Base-by-base conservation (phyloP, 179 eudicot species). In the Spinacia oleracea region DNA sequence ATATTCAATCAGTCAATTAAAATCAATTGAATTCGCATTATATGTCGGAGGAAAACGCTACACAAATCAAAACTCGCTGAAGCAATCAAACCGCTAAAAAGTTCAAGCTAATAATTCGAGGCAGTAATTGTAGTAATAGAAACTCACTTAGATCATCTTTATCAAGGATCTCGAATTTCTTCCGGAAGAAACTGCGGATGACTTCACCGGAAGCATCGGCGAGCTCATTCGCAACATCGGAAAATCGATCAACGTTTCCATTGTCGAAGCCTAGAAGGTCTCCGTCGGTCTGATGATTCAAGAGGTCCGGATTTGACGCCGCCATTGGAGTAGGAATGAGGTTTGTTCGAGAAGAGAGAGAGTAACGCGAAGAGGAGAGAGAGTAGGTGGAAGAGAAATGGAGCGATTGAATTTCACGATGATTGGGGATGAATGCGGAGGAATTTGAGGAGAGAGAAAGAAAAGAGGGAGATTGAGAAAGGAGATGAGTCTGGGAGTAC, bases 181-280 rank as follows among this genome's bases (percentile, higher is more conserved):
- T 89, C 53, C 98, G 87, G 81, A 95, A 95, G 75, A 87, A 95
- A 64, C 83, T 84, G 23, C 95, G 91, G 31, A 95, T 93, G 31
- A 95, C 93, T 10, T 83, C 88, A 8, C 97, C 97, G 43, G 98
- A 86, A 27, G 97, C 98, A 78, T 91, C 97, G 2, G 98, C 97
- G 51, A 95, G 84, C 82, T 83, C 55, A 58, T 89, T 87, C 7
- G 89, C 95, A 4, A 90, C 88, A 3, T 59, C 81, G 1, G 86
- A 83, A 72, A 90, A 90, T 0, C 79, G 88, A 70, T 86, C 91
- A 21, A 93, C 58, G 5, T 92, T 91, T 10, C 46, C 81, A 67
- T 68, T 81, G n/a, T 75, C 70, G 43, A 77, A 16, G 6, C 34
- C 83, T 9, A 75, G 70, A 20, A 78, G 42, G 11, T 73, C n/a